Evolutionary conservation across 345 rosid species (phyloP), one percentile per base, ranked within the genome.

Genomic region (Aurinia saxatilis): DNA sequence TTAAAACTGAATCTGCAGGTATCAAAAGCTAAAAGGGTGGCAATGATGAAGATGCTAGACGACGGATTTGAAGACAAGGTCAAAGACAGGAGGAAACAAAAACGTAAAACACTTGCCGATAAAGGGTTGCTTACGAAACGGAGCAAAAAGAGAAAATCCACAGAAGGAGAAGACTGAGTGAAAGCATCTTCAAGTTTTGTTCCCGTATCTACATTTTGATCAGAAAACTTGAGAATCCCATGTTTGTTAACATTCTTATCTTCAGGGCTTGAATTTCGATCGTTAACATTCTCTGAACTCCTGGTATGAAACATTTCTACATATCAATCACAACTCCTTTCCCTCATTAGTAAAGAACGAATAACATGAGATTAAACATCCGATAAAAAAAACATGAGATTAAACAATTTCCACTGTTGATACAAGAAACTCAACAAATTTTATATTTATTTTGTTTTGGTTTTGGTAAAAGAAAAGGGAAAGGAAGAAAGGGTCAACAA

Each of bases 31-130:
- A 90, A 73, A 68, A 91, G 92, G 1, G 96, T 85, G 64, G 91
- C 91, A 1, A 71, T 74, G 51, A 87, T 90, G 99, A 93, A 85
- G 80, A 82, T 87, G 87, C 64, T 79, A 74, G 97, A 93, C 15
- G 87, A 85, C 21, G 96, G 99, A 4, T 87, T 85, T 35, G 97
- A 93, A 58, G 97, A 93, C 57, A 85, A 79, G 74, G 81, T 50
- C 6, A 82, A 84, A 42, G 90, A 85, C 60, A 75, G 96, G 61
- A 90, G 75, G 68, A 81, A 70, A 14, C 91, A 74, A 77, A 93
- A 87, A 42, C 73, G 75, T 23, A 85, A 82, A 58, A 74, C 83
- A 8, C 71, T 82, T 33, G 74, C 78, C 1, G 86, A 75, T 57
- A 93, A 85, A 66, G 97, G 95, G 39, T 48, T 85, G 73, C 45